Evolutionary conservation across 2,329 filamentous ascomycete species (phyloP), one percentile per base, ranked within the genome.

Genomic region (Fusarium zealandicum): DNA sequence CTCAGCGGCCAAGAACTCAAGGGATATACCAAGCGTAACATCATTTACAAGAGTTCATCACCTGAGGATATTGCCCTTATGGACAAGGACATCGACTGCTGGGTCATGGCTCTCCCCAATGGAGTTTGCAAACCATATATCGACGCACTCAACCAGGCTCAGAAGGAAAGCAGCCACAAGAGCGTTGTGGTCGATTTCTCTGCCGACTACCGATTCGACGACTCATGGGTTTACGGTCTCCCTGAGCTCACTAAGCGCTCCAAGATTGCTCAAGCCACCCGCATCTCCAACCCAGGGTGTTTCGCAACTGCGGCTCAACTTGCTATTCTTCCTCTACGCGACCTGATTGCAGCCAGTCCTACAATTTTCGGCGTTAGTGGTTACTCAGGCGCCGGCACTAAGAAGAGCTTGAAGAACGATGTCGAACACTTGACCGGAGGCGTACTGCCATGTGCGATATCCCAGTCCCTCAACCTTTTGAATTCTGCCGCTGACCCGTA

Each of bases 21-120:
- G 74, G 93, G 92, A 25, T 99, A 99, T 74, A 86, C 85, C 69
- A 98, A 97, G 83, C 86, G 90, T 60, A 87, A 96, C 57, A 90
- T 99, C 64, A 91, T 86, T 59, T 99, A 99, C 75, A 92, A 96
- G 75, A 96, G 92, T 73, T 80, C 98, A 37, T 87, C 84, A 50
- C 85, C 92, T 6, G 93, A 98, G 63, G 93, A 98, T 64, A 88
- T 96, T 11, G 86, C 87, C 59, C 83, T 87, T 52, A 91, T 98
- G 84, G 90, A 95, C 59, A 87, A 90, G 72, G 86, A 88, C 27
- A 87, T 98, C 42, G 93, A 98, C 78, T 95, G 90, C 77, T 98
- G 93, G 93, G 90, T 98, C 37, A 95, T 98, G 90, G 95, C 95
- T 30, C 85, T 98, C 25, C 95, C 93, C 37, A 99, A 98, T 70